These are phyloP conservation scores for Delonix regia DNA, from an alignment of 306 rosid genomes.

Conservation along the genomic window DNA sequence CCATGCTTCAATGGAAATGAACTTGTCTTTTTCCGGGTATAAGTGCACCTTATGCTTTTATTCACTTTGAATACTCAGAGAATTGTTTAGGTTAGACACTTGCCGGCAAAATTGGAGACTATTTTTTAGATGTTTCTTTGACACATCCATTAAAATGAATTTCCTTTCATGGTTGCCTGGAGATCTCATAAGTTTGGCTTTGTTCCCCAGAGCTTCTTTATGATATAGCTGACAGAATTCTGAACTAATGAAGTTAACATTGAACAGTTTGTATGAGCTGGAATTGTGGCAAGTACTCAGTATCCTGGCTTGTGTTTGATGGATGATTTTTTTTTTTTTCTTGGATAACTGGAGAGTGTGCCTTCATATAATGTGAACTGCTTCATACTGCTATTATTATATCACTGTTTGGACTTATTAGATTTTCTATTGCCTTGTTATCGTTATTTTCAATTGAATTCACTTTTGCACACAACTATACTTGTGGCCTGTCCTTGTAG, in stretches of 20 bases:
- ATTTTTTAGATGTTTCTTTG: not conserved
- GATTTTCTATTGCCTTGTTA: not conserved
- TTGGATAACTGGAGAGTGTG: conserved; percentile 20
- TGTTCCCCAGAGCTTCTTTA: not conserved
- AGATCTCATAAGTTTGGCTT: not conserved
- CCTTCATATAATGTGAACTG: not conserved
- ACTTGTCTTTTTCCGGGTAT: not conserved
- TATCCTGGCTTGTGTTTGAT: not conserved
- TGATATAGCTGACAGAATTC: not conserved
- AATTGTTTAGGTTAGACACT: not conserved
- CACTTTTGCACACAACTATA: not conserved
- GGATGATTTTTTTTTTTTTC: conserved; percentile 9
- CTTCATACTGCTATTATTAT: not conserved
- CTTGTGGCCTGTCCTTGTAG: conserved; percentile 20
- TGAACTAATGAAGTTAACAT: conserved; percentile 14
- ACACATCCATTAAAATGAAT: not conserved
- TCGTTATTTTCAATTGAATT: not conserved
- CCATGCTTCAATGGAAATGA: not conserved
- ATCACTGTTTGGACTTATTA: not conserved
- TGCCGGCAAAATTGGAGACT: not conserved
- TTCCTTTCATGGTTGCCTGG: conserved; percentile 5
- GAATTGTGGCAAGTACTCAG: conserved; percentile 3
- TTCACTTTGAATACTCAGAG: not conserved
- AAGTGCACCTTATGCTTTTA: not conserved
- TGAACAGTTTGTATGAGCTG: conserved; percentile 17